These are phyloP conservation scores for Meyerozyma smithsonii DNA, from an alignment of 1,139 yeast species.

Conservation along the genomic window DNA sequence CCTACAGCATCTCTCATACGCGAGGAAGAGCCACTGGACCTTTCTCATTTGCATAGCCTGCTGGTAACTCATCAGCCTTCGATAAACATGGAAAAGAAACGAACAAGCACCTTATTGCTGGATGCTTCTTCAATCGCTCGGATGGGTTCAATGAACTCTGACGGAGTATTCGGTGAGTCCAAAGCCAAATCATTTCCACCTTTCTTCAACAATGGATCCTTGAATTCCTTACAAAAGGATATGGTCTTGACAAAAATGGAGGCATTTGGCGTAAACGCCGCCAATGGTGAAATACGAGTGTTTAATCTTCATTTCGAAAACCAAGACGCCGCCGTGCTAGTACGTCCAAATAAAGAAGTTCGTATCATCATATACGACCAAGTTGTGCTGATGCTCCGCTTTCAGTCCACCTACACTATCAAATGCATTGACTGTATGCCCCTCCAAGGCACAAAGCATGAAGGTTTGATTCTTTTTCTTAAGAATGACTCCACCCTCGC, in stretches of 20 bases:
- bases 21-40: slow-evolving; percentile 32
- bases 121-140: slow-evolving; percentile 58
- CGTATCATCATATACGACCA: slow-evolving; percentile 1
- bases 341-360: slow-evolving; percentile 30
- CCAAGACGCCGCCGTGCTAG: slow-evolving; percentile 56
- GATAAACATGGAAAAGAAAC: slow-evolving; percentile 44
- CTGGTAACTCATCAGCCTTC: slow-evolving; percentile 14
- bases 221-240: slow-evolving; percentile 51
- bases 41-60: slow-evolving; percentile 12
- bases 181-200: neutral
- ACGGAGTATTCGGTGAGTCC: slow-evolving; percentile 4
- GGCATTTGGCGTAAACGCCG: slow-evolving; percentile 29
- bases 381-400: slow-evolving; percentile 23
- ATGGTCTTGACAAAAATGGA: slow-evolving; percentile 62
- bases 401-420: slow-evolving; percentile 30
- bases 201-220: slow-evolving; percentile 9
- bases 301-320: slow-evolving; percentile 44
- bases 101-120: slow-evolving; percentile 50
- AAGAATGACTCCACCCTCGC: slow-evolving; percentile 30
- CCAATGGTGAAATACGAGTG: slow-evolving; percentile 33
- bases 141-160: slow-evolving; percentile 40
- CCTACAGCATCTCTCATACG: slow-evolving; percentile 40
- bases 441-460: slow-evolving; percentile 25
- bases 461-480: slow-evolving; percentile 40
- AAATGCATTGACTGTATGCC: slow-evolving; percentile 40